Evolutionary conservation across 139 green algal species (phyloP).

Genomic region (Auxenochlorella pyrenoidosa): DNA sequence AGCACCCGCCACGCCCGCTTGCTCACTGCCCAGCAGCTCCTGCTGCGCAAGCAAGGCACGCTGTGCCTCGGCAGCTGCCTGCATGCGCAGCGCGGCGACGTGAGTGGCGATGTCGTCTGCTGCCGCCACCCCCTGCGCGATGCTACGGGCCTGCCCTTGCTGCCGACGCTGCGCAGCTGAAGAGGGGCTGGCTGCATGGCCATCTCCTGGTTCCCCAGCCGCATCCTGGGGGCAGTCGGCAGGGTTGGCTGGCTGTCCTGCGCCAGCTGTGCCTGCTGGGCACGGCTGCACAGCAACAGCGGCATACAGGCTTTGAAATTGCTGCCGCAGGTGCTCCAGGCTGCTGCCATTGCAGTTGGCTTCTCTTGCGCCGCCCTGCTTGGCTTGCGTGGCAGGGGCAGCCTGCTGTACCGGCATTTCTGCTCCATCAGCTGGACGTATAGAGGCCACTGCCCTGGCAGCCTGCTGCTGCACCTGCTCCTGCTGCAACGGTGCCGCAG

Average conservation of each 20-base stretch:
- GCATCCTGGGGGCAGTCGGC: not conserved
- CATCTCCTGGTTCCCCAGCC: too few species aligned
- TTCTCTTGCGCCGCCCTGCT: too few species aligned
- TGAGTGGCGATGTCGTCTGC: constrained; percentile 5
- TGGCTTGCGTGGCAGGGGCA: too few species aligned
- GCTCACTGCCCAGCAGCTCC: not conserved
- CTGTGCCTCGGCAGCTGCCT: not conserved
- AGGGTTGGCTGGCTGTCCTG: not conserved
- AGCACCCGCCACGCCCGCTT: not conserved
- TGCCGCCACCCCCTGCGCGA: not conserved
- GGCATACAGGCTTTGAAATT: constrained; percentile 21
- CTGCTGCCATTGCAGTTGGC: not conserved
- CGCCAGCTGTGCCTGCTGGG: not conserved
- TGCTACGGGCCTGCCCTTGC: not conserved
- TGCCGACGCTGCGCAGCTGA: not conserved
- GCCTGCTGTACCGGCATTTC: too few species aligned
- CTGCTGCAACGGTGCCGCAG: not conserved
- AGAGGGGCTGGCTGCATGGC: not conserved
- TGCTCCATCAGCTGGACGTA: too few species aligned
- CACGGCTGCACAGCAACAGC: not conserved
- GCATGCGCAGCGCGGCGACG: constrained; percentile 2
- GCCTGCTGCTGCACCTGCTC: not conserved
- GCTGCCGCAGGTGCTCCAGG: constrained; percentile 15
- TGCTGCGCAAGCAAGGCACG: not conserved
- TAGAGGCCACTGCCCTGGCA: not conserved